Percentiles rank a stretch among this genome's conserved stretches.
Evolutionary conservation across 768 basidiomycete species (phyloP).

Genomic region (Mycena indigotica): DNA sequence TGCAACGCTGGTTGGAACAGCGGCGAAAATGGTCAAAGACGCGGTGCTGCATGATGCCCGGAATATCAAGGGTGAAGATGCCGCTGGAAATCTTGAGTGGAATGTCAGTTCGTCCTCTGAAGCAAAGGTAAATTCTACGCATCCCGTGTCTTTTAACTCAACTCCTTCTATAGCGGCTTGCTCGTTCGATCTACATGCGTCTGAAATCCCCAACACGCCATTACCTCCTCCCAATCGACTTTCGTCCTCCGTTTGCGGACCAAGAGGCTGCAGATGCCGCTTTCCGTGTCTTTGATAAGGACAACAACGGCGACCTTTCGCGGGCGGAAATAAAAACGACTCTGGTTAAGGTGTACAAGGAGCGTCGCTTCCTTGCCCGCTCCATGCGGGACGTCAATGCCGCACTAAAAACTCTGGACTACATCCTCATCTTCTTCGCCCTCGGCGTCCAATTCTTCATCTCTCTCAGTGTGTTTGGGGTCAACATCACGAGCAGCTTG

Average conservation of each 20-base stretch:
- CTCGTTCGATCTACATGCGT: constrained; percentile 63
- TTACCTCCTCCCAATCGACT: constrained; percentile 69
- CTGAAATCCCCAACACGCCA: constrained; percentile 58
- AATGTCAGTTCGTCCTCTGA: constrained; percentile 60
- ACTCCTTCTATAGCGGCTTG: constrained; percentile 54
- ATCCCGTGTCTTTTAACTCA: neutral
- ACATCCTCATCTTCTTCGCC: constrained; percentile 64
- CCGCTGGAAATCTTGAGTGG: constrained; percentile 48
- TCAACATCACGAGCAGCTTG: constrained; percentile 63
- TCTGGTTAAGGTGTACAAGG: constrained; percentile 73
- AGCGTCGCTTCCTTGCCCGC: constrained; percentile 72
- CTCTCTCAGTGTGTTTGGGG: constrained; percentile 70
- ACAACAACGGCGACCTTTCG: constrained; percentile 76
- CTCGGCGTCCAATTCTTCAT: constrained; percentile 71
- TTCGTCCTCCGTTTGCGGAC: constrained; percentile 68
- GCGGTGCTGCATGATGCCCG: constrained; percentile 77
- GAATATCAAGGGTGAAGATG: constrained; percentile 58
- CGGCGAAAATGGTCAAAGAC: constrained; percentile 67
- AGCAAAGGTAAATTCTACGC: constrained; percentile 54
- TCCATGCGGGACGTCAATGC: constrained; percentile 76
- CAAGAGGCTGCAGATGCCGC: constrained; percentile 59
- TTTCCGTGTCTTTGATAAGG: constrained; percentile 76
- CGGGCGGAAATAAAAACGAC: constrained; percentile 74
- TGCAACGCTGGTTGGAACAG: constrained; percentile 47
- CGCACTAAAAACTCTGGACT: constrained; percentile 66